Percentiles rank a stretch among this genome's conserved stretches.
These are phyloP conservation scores for Lunasporangiospora selenospora DNA, from an alignment of 192 early-diverging fungal genomes.

Conservation along the genomic window DNA sequence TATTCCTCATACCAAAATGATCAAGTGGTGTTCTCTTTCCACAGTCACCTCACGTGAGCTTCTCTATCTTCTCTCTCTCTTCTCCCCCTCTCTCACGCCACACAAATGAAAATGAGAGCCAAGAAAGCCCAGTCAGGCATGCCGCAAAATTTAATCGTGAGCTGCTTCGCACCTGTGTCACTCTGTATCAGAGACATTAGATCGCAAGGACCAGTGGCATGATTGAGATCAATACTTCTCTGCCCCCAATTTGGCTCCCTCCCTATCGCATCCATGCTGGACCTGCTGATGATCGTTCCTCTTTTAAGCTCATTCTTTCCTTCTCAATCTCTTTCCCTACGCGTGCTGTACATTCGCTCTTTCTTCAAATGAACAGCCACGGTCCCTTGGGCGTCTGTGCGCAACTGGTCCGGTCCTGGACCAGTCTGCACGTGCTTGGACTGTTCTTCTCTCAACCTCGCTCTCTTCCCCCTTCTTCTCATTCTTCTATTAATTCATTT, in stretches of 20 bases:
- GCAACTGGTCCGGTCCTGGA: not conserved
- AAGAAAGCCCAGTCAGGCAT: not conserved
- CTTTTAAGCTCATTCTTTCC: not conserved
- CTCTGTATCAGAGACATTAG: not conserved
- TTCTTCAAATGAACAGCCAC: not conserved
- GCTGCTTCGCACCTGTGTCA: slow-evolving; percentile 4
- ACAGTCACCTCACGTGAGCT: not conserved
- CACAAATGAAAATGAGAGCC: not conserved
- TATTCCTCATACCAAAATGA: too few relatives aligned
- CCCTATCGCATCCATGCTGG: too few relatives aligned
- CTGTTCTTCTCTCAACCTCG: too few relatives aligned
- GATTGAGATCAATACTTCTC: not conserved
- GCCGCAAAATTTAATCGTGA: slow-evolving; percentile 4
- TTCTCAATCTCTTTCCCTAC: not conserved
- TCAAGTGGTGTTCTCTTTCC: too few relatives aligned
- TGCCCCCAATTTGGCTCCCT: too few relatives aligned
- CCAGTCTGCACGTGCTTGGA: too few relatives aligned
- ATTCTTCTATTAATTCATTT: not conserved
- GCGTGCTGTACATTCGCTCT: not conserved
- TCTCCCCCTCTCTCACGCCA: not conserved
- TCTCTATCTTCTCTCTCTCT: not conserved
- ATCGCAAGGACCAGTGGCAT: not conserved
- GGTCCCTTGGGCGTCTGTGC: not conserved
- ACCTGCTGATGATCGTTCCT: not conserved
- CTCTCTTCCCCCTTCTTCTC: not conserved